Base-by-base conservation (phyloP, 768 basidiomycete genomes). In the Suillus cothurnatus region DNA sequence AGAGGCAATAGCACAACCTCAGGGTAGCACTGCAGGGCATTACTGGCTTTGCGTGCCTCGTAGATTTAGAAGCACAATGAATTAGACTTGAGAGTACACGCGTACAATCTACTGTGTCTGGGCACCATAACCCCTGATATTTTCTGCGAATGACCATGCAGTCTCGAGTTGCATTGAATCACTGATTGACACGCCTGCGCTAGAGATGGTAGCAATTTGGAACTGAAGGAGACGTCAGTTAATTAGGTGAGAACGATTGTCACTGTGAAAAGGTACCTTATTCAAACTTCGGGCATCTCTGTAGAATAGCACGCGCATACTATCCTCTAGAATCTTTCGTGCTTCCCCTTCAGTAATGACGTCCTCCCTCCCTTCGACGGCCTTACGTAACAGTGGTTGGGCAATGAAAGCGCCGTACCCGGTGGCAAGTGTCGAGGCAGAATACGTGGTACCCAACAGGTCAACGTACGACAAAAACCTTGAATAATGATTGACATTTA, bases 391-490 rank as follows among this genome's bases (percentile, higher is more conserved):
- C 6, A 99, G 80, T 1, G 97, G 97, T 71, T 94, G 91, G 7
- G 97, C 97, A 61, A 99, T 92, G 77, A 95, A 90, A 7, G 89
- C 85, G 17, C 97, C 97, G 77, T 93, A 97, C 0, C 97, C 97
- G 0, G 97, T 98, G 3, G 96, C 97, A 26, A 99, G 85, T 6
- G 95, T 95, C 17, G 95, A 90, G 3, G 97, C 88, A 11, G 91
- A 85, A 77, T 99, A 99, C 0, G 97, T 99, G 32, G 95, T 97
- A n/a, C 97, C 97, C 26, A 97, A 83, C 7, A 99, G 84, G 77
- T 99, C 97, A 55, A 99, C 96, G 73, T 90, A 98, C 7, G 94
- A 88, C 57, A 99, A 80, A 84, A 97, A 98, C 26, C 95, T 97
- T 9, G 4, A 43, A 39, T 14, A n/a, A 36, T 1, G 43, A n/a